These are phyloP conservation scores for Xanthoparmelia taractica DNA, from an alignment of 495 filamentous ascomycete species.

Conservation along the genomic window DNA sequence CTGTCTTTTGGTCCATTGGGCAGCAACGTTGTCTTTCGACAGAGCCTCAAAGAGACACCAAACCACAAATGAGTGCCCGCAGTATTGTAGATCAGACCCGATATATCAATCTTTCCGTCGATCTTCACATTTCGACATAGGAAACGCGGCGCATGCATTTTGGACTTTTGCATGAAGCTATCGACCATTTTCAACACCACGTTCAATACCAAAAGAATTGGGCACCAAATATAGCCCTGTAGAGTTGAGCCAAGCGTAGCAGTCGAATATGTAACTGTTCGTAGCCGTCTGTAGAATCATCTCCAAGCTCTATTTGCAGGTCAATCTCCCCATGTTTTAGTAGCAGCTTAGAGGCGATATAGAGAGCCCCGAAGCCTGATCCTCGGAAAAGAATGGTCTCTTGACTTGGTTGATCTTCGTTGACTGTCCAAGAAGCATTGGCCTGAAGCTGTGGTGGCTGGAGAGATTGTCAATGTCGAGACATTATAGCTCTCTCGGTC, in stretches of 20 bases:
- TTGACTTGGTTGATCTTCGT: not conserved
- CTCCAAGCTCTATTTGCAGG: not conserved
- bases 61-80: not conserved
- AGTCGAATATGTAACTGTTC: not conserved
- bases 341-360: not conserved
- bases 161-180: not conserved
- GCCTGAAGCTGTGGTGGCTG: too few relatives aligned
- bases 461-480: not conserved
- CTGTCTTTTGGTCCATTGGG: not conserved
- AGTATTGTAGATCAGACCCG: slow-evolving; percentile 7
- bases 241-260: not conserved
- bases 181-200: not conserved
- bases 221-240: not conserved
- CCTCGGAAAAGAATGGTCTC: not conserved
- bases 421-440: too few relatives aligned
- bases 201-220: not conserved
- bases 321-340: not conserved
- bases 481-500: not conserved
- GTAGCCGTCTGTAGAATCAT: not conserved
- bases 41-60: not conserved
- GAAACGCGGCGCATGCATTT: not conserved
- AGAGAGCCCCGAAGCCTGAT: not conserved
- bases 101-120: not conserved
- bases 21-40: not conserved
- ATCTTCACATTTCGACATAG: not conserved